A percentile compares a stretch with the other conserved stretches of the same genome.
phyloP scores from a whole-genome alignment of 768 basidiomycete genomes.

The Hirschioporus abietinus region DNA sequence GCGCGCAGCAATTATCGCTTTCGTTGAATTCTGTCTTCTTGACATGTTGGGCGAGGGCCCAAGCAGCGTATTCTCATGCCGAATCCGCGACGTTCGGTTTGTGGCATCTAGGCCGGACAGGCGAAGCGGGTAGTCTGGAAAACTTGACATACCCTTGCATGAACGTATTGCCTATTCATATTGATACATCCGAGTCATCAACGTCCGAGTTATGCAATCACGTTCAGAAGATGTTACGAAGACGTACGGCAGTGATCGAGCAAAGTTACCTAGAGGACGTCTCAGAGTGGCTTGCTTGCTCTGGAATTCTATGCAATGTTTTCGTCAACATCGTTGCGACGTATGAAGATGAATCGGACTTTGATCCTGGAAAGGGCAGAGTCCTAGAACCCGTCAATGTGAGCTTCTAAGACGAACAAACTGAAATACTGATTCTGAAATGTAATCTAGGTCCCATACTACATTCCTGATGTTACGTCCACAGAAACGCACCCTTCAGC shows the following conservation, averaged over 20 bases:
- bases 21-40: constrained; percentile 37
- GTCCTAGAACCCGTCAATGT: constrained; percentile 33
- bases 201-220: constrained; percentile 25
- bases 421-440: neutral
- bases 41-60: constrained; percentile 38
- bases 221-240: constrained; percentile 31
- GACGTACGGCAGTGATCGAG: constrained; percentile 34
- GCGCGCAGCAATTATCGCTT: constrained; percentile 31
- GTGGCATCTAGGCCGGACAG: constrained; percentile 42
- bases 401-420: constrained; percentile 8
- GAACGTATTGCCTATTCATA: constrained; percentile 37
- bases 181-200: constrained; percentile 17
- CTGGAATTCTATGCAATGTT: constrained; percentile 33
- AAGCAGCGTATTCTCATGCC: constrained; percentile 25
- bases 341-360: constrained; percentile 14
- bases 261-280: constrained; percentile 34
- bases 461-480: constrained; percentile 21
- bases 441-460: constrained; percentile 29
- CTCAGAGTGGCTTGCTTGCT: constrained; percentile 30
- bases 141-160: constrained; percentile 39
- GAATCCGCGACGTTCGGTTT: constrained; percentile 34
- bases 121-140: constrained; percentile 28
- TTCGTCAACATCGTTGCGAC: constrained; percentile 36
- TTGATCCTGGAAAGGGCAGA: neutral
- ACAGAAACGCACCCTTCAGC: constrained; percentile 9